Percentiles rank a stretch among this genome's conserved stretches.
phyloP scores from a whole-genome alignment of 176 grass and related monocot species.

The Zea luxurians region DNA sequence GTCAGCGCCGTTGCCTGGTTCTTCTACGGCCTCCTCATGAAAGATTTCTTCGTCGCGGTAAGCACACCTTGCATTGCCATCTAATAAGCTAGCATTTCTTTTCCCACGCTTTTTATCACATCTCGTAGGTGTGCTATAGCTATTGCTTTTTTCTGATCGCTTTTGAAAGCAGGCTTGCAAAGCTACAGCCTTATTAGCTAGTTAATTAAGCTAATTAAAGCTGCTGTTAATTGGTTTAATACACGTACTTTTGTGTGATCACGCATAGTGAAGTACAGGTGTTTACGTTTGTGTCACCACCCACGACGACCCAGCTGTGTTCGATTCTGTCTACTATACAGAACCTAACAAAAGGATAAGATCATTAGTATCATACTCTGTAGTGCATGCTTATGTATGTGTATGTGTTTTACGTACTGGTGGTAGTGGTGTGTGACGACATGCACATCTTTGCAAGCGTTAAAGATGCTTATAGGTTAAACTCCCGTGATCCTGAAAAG shows the following conservation, averaged over 20 bases:
- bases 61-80: not conserved
- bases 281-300: slow-evolving; percentile 26
- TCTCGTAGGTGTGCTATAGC: no score
- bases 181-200: no score
- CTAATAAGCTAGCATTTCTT: not conserved
- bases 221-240: not conserved
- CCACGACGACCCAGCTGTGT: slow-evolving; percentile 32
- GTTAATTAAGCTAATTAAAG: no score
- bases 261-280: slow-evolving; percentile 25
- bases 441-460: no score
- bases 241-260: slow-evolving; percentile 21
- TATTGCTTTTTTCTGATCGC: no score
- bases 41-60: slow-evolving; percentile 72
- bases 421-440: no score
- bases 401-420: no score
- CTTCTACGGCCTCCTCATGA: slow-evolving; percentile 65
- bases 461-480: no score
- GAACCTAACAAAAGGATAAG: no score
- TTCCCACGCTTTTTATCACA: not conserved
- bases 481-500: no score
- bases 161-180: no score
- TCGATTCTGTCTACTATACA: not conserved
- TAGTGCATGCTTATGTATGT: not conserved
- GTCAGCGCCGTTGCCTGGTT: slow-evolving; percentile 90
- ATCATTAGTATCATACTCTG: no score